Base-by-base conservation (phyloP, 176 grass and related monocot genomes). In the Tillandsia fasciculata region DNA sequence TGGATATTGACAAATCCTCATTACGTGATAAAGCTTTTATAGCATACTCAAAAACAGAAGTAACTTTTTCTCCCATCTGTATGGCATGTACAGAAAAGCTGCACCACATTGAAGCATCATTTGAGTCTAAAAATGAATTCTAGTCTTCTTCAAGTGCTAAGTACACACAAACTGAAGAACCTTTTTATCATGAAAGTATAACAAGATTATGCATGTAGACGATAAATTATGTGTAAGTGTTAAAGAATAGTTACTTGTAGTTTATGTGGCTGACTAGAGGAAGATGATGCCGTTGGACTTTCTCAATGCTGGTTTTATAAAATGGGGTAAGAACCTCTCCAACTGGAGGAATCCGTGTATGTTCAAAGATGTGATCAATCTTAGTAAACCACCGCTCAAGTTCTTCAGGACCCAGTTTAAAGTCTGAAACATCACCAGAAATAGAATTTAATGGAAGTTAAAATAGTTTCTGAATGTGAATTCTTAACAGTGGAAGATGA, bases 291-390 rank as follows among this genome's bases (percentile, higher is more conserved):
- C 83, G 82, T 70, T 80, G 77, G 70, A 89, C 78, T 77, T 84
- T 97, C 68, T 90, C 87, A 65, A 90, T 86, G 59, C 20, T 91
- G 14, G 76, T 92, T 77, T 85, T 97, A 63, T 90, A 97, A 71
- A 97, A 97, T 0, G 89, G 93, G 20, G 74, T 68, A 68, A 97
- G 82, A 83, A 92, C 74, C 81, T 97, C 93, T 48, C 89, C 93
- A 68, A 97, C 82, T 53, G 86, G 86, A 65, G 93, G 93, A 42
- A 97, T 81, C 74, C 93, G 85, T 70, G 93, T 97, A 69, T 97
- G 82, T 53, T 92, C 89, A 77, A 97, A 92, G 72, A 92, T 78
- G 78, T 97, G 93, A 70, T 97, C 93, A n/a, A 92, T 92, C 77
- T 97, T 92, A 50, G 82, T 86, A 76, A 92, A 97, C 93, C 93